phyloP scores from a whole-genome alignment of 768 basidiomycete species.

The Butyriboletus loyo region DNA sequence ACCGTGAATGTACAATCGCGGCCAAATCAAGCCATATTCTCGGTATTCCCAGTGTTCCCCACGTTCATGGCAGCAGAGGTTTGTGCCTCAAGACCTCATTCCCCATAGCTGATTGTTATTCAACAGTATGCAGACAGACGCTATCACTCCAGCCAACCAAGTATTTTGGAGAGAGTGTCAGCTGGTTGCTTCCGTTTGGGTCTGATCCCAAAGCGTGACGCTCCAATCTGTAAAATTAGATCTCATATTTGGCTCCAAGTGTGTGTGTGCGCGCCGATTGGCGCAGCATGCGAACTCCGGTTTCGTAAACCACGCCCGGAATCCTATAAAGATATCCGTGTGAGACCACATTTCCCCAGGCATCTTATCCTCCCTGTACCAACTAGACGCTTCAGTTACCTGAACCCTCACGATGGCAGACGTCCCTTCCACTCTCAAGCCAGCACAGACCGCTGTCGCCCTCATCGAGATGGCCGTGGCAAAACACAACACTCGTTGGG shows the following conservation, averaged over 20 bases:
- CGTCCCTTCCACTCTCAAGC: slow-evolving; percentile 49
- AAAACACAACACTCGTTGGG: slow-evolving; percentile 64
- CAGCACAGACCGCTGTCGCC: slow-evolving; percentile 52
- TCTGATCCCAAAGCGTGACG: not conserved
- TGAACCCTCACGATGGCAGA: slow-evolving; percentile 16
- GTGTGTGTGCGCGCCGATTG: not conserved
- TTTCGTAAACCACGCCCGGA: slow-evolving; percentile 9
- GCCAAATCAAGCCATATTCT: not conserved
- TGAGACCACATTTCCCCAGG: not conserved
- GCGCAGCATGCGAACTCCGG: not conserved
- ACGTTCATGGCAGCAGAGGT: not conserved
- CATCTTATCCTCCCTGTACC: slow-evolving; percentile 1
- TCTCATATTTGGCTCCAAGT: slow-evolving; percentile 1
- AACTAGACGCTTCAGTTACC: not conserved
- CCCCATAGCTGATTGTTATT: not conserved
- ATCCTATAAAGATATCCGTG: slow-evolving; percentile 18
- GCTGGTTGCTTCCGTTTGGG: not conserved
- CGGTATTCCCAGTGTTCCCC: not conserved
- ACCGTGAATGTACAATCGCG: not conserved
- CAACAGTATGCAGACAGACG: not conserved
- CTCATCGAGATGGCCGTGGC: slow-evolving; percentile 55
- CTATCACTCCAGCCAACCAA: not conserved
- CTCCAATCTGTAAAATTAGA: not conserved
- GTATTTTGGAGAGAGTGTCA: not conserved
- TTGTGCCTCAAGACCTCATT: not conserved